Evolutionary conservation across 305 asterid species (phyloP), one percentile per base, ranked within the genome.

Genomic region (Vinca major): DNA sequence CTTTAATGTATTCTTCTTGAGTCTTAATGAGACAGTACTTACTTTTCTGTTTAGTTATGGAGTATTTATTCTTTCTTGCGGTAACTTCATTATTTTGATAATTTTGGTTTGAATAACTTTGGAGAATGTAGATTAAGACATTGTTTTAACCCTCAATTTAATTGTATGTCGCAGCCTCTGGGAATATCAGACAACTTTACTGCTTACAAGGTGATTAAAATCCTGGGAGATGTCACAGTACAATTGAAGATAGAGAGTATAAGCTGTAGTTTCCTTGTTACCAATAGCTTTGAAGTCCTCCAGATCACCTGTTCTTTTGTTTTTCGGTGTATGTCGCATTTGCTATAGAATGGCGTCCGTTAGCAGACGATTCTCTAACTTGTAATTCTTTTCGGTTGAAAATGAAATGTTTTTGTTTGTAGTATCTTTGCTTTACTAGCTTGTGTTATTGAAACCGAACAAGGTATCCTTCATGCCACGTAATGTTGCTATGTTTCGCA

Each of bases 161-260:
- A 36, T 80, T 52, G 39, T 63, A 73, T 67, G 66, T 47, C 21
- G 67, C 97, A 94, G 99, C 99, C 51, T 91, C 99, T 8, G 99
- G 99, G 69, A 91, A 91, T 80, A 80, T 91, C 72, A 83, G 88
- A 69, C 97, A 93, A 81, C 95, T 91, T 62, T 91, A 89, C 84
- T 91, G 89, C 86, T 75, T 83, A 69, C 97, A 85, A 69, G 95
- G 96, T 45, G 99, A 89, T 63, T 83, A 63, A 48, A 54, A 63
- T 62, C 71, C 66, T 60, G 68, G 69, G 63, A 68, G 62, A 65
- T 44, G 63, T 54, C 65, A 33, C 62, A 66, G 71, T 65, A 45
- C 66, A 39, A 67, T 51, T 73, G 67, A 66, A 49, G 74, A 20
- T 50, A 51, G 67, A 40, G 67, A 19, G 53, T 41, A 19, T 17